phyloP scores from a whole-genome alignment of 2,329 filamentous ascomycete species.

The Ophiostoma australiae region DNA sequence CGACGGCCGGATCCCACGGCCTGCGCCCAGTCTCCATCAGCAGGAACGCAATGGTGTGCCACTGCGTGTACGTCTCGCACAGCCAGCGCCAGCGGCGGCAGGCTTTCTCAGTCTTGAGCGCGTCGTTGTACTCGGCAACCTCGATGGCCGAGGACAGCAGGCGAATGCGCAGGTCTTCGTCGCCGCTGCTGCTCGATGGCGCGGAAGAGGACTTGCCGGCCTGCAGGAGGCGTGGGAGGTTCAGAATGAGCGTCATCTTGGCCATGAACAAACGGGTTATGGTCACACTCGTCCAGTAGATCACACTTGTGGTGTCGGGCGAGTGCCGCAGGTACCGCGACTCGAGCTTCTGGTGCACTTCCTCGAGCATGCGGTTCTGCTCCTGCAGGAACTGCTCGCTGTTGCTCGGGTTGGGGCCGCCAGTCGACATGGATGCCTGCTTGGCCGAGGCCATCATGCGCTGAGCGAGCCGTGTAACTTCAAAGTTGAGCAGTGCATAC shows the following conservation, averaged over 20 bases:
- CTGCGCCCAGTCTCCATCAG: conserved; percentile 47
- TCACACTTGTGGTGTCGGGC: conserved; percentile 33
- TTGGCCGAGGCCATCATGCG: conserved; percentile 34
- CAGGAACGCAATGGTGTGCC: conserved; percentile 54
- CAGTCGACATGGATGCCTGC: conserved; percentile 4
- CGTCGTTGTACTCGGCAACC: conserved; percentile 51
- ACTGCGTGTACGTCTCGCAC: conserved; percentile 55
- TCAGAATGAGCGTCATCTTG: conserved; percentile 72
- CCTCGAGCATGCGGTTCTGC: conserved; percentile 42
- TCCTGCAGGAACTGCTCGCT: conserved; percentile 35
- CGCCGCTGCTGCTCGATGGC: conserved; percentile 25
- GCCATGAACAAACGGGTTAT: conserved; percentile 63
- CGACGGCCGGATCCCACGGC: conserved; percentile 42
- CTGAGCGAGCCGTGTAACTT: conserved; percentile 36
- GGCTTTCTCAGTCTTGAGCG: conserved; percentile 45
- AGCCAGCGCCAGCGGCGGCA: conserved; percentile 53
- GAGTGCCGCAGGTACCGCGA: conserved; percentile 41
- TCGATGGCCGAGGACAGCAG: conserved; percentile 49
- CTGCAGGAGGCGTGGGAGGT: conserved; percentile 62
- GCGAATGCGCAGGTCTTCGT: conserved; percentile 38
- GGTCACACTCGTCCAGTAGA: conserved; percentile 38
- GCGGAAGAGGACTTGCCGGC: conserved; percentile 1
- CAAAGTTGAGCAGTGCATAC: conserved; percentile 40
- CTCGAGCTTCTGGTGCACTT: conserved; percentile 43
- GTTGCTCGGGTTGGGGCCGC: conserved; percentile 28